Conservation (phyloP, 768 basidiomycete genomes). For the Jaapia argillacea region DNA sequence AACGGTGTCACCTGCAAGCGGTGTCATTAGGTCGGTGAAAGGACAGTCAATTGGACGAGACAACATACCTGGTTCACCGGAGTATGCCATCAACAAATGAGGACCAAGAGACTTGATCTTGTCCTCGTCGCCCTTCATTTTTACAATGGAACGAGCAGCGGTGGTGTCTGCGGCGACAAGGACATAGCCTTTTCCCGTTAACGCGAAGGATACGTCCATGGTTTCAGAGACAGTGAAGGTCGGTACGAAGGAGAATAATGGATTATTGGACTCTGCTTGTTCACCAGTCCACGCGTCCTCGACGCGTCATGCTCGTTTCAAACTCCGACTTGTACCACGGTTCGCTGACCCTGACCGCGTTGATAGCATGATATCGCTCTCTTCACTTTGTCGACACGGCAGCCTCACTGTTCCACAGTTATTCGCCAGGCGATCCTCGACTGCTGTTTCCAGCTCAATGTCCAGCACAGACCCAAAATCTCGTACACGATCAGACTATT, state of each 20-base stretch:
- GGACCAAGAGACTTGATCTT: slow-evolving; percentile 90
- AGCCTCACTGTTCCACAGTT: too few species aligned
- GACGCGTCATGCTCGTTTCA: neutral
- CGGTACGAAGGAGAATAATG: neutral
- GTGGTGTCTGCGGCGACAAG: slow-evolving; percentile 89
- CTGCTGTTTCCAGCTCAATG: too few species aligned
- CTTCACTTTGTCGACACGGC: too few species aligned
- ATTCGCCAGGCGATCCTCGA: too few species aligned
- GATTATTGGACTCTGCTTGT: too few species aligned
- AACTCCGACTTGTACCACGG: too few species aligned
- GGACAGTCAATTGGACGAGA: neutral
- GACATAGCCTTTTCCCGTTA: slow-evolving; percentile 90
- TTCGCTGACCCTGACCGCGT: too few species aligned
- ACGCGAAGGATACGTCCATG: slow-evolving; percentile 89
- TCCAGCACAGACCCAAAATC: slow-evolving; percentile 3
- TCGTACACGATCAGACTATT: slow-evolving; percentile 41
- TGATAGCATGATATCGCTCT: too few species aligned
- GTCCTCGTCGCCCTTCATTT: slow-evolving; percentile 96
- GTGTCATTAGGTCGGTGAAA: neutral
- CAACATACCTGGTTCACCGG: slow-evolving; percentile 76
- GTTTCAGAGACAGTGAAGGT: slow-evolving; percentile 11
- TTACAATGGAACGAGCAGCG: slow-evolving; percentile 85
- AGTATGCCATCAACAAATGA: slow-evolving; percentile 90
- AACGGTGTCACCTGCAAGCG: slow-evolving; percentile 67
- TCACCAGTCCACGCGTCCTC: neutral